A percentile compares a stretch with the other conserved stretches of the same genome.
phyloP scores from a whole-genome alignment of 2,329 filamentous ascomycete species.

The Pseudogymnoascus sp. region DNA sequence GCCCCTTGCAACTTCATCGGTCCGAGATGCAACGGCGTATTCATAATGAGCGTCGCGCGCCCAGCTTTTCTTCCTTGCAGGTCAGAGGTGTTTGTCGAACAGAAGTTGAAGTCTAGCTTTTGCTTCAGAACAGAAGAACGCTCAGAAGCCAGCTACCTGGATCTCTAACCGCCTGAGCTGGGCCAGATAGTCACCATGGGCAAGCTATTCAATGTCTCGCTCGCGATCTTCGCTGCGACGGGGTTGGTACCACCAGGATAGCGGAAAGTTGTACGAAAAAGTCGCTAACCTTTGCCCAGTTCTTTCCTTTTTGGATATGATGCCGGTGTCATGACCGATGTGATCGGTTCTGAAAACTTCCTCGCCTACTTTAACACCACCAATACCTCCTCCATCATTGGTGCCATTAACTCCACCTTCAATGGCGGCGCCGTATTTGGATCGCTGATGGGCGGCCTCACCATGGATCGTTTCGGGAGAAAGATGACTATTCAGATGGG shows the following conservation, averaged over 20 bases:
- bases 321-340: slow-evolving; percentile 30
- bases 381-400: slow-evolving; percentile 28
- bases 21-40: not conserved
- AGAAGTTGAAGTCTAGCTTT: not conserved
- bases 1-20: slow-evolving; percentile 1
- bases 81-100: slow-evolving; percentile 2
- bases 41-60: slow-evolving; percentile 7
- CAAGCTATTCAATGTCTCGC: slow-evolving; percentile 34
- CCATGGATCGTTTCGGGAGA: slow-evolving; percentile 51
- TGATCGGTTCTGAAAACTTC: slow-evolving; percentile 25
- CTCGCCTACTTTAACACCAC: slow-evolving; percentile 30
- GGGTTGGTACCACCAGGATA: slow-evolving; percentile 21
- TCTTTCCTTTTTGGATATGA: slow-evolving; percentile 35
- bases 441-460: slow-evolving; percentile 36
- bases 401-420: slow-evolving; percentile 58
- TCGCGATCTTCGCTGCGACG: slow-evolving; percentile 37
- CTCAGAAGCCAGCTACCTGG: not conserved
- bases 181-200: slow-evolving; percentile 29
- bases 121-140: not conserved
- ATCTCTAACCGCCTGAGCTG: not conserved
- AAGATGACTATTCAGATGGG: slow-evolving; percentile 51
- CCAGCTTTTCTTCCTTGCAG: not conserved
- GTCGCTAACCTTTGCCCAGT: slow-evolving; percentile 16
- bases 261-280: not conserved
- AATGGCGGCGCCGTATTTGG: slow-evolving; percentile 50